Base-by-base conservation (phyloP, 139 green algal species). In the Chlorella sp. region DNA sequence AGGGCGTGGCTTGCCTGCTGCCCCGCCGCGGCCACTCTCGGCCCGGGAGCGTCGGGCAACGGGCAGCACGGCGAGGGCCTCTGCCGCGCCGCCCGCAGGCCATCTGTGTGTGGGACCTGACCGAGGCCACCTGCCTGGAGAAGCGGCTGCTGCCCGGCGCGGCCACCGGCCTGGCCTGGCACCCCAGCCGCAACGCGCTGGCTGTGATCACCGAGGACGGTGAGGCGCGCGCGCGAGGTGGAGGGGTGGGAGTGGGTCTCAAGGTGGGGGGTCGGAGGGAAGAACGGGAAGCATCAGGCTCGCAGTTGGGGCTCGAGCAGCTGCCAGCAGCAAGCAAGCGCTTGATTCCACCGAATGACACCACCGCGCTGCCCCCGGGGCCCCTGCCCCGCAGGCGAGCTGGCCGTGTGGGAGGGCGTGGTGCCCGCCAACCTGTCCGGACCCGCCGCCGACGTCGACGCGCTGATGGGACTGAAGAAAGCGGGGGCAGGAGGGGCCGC, bases 71-170 rank as follows among this genome's bases (percentile, higher is more conserved):
- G n/a, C n/a, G n/a, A n/a, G n/a, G n/a, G n/a, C n/a, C n/a, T n/a
- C n/a, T n/a, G n/a, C n/a, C n/a, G n/a, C n/a, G n/a, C n/a, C n/a
- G n/a, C n/a, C n/a, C n/a, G n/a, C n/a, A n/a, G 41, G 66, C 74
- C 0, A 48, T 96, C n/a, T 76, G 87, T 17, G 31, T 97, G 33
- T 97, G 92, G 93, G 79, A 91, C 45, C 77, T 93, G 7, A 77
- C 71, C 8, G 50, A 72, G 19, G 55, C 50, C 27, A 74, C 74
- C 29, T 45, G 65, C 7, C 8, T 90, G 5, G 74, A 67, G 27
- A 58, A 79, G 67, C 29, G 63, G 31, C n/a, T 27, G 14, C 58
- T 82, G 21, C 55, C 70, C 1, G 51, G 43, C 36, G 50, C 71
- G 2, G 81, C 84, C 48, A 84, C 79, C 35, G 83, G 84, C 31